Conservation (phyloP, 768 basidiomycete species). For the Nidularia pulvinata region DNA sequence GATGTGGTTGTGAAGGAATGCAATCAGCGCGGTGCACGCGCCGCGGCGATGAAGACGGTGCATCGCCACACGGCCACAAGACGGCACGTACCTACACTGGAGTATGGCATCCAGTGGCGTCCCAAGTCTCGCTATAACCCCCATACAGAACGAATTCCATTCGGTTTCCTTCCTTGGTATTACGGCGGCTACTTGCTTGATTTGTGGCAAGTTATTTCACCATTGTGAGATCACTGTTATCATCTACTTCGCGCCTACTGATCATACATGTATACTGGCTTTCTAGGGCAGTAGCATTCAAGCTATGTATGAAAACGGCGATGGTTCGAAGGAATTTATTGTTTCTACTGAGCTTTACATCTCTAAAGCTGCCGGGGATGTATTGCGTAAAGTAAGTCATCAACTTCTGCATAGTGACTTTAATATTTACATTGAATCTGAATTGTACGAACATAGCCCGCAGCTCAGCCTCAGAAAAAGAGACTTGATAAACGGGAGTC, state of each 20-base stretch:
- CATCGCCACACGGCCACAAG: no score
- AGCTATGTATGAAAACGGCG: conserved; percentile 5
- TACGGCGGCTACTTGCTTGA: no score
- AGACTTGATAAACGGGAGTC: conserved; percentile 55
- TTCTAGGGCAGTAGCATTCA: background rate
- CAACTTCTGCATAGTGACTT: background rate
- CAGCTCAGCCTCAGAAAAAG: conserved; percentile 45
- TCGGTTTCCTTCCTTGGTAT: no score
- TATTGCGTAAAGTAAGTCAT: conserved; percentile 54
- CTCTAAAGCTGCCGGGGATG: conserved; percentile 45
- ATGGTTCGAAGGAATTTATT: conserved; percentile 45
- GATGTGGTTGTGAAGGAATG: no score
- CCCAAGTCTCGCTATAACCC: no score
- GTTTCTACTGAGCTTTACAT: conserved; percentile 65
- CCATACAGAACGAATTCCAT: no score
- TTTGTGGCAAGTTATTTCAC: no score
- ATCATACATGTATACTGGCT: background rate
- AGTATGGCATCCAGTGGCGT: no score
- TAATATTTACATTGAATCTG: background rate
- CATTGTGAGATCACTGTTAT: background rate
- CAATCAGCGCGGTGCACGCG: no score
- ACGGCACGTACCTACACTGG: no score
- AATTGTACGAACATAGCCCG: conserved; percentile 5
- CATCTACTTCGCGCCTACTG: background rate
- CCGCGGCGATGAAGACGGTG: no score